Evolutionary conservation across 176 grass and related monocot species (phyloP).

Genomic region (Paspalum notatum): DNA sequence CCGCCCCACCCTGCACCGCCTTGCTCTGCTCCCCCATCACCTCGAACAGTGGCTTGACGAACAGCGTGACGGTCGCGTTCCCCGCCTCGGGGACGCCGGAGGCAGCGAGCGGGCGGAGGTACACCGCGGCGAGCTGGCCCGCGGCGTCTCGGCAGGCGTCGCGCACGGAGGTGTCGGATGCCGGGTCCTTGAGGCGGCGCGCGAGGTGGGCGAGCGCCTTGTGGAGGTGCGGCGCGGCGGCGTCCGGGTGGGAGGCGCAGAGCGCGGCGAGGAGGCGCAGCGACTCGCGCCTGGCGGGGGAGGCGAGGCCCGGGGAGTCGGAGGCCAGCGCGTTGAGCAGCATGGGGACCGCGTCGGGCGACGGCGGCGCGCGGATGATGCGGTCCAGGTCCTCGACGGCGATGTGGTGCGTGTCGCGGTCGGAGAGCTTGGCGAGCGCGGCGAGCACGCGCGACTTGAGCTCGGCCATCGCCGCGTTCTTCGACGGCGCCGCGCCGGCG

Average conservation of each 20-base stretch:
- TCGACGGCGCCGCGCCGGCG: conserved; percentile 34
- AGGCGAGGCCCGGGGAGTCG: conserved; percentile 52
- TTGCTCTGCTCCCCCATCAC: conserved; percentile 93
- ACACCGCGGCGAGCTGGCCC: conserved; percentile 70
- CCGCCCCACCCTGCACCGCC: conserved; percentile 80
- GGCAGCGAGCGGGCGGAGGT: conserved; percentile 54
- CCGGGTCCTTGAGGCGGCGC: conserved; percentile 76
- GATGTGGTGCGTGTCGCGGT: conserved; percentile 97
- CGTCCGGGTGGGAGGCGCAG: conserved; percentile 65
- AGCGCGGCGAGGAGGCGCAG: conserved; percentile 71
- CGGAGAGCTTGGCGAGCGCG: conserved; percentile 81
- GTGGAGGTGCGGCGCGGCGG: conserved; percentile 61
- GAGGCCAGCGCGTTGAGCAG: conserved; percentile 73
- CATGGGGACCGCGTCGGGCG: conserved; percentile 79
- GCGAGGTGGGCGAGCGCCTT: conserved; percentile 80
- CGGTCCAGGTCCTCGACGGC: conserved; percentile 86
- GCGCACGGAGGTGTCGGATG: conserved; percentile 77
- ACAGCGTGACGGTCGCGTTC: conserved; percentile 59
- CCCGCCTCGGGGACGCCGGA: conserved; percentile 19
- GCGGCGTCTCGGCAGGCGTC: conserved; percentile 74
- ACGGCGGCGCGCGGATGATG: conserved; percentile 77
- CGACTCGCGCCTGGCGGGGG: conserved; percentile 65
- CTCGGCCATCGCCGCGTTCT: conserved; percentile 81
- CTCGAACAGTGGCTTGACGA: conserved; percentile 92
- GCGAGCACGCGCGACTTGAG: conserved; percentile 86